Conservation (phyloP, 768 basidiomycete species). For the Suillus bovinus region DNA sequence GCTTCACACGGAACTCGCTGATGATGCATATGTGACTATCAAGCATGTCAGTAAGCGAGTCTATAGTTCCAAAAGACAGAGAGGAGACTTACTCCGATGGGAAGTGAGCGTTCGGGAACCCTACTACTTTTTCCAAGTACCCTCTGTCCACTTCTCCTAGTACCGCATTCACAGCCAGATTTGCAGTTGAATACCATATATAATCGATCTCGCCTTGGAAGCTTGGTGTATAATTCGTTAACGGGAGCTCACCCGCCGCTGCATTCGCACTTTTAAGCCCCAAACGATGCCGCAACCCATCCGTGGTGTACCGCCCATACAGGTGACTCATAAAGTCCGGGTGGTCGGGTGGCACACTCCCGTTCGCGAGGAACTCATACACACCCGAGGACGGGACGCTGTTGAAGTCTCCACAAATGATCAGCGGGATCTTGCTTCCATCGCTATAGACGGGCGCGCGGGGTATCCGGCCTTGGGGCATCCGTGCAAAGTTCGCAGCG, state of each 20-base stretch:
- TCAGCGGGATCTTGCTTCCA: constrained; percentile 84
- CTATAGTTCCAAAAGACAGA: constrained; percentile 11
- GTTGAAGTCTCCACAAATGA: constrained; percentile 97
- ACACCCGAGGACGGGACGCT: constrained; percentile 85
- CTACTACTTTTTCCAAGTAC: constrained; percentile 89
- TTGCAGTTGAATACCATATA: constrained; percentile 84
- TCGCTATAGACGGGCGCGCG: constrained; percentile 68
- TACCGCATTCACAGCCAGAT: constrained; percentile 76
- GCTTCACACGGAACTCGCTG: constrained; percentile 79
- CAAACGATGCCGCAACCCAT: constrained; percentile 80
- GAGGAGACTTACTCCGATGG: constrained; percentile 83
- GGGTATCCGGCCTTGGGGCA: constrained; percentile 60
- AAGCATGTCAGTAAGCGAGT: constrained; percentile 12
- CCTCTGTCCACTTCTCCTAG: constrained; percentile 82
- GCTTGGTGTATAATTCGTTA: constrained; percentile 90
- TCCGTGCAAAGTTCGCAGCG: constrained; percentile 77
- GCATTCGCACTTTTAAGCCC: constrained; percentile 86
- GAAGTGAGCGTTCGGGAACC: constrained; percentile 96
- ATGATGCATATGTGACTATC: constrained; percentile 71
- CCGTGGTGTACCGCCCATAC: constrained; percentile 91
- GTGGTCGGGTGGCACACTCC: constrained; percentile 69
- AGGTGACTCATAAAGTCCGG: constrained; percentile 89
- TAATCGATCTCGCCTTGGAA: constrained; percentile 92
- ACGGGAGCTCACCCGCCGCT: constrained; percentile 52
- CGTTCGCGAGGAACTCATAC: constrained; percentile 85